phyloP scores from a whole-genome alignment of 2,329 filamentous ascomycete species.

The Orbilia quercus region DNA sequence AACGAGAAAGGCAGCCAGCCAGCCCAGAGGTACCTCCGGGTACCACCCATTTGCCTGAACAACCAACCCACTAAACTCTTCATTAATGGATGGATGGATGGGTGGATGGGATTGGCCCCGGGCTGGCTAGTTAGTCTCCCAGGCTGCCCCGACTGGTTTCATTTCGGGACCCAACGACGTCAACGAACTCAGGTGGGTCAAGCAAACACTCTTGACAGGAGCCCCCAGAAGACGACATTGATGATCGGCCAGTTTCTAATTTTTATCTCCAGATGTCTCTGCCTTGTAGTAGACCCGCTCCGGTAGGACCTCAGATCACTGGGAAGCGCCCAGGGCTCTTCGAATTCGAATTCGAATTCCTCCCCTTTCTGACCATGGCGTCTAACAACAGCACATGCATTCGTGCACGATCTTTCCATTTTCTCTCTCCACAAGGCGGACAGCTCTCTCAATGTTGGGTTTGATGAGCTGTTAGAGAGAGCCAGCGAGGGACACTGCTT shows the following conservation, averaged over 20 bases:
- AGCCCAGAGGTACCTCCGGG: constrained; percentile 49
- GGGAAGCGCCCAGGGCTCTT: constrained; percentile 47
- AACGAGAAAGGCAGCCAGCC: constrained; percentile 39
- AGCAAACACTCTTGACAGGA: constrained; percentile 49
- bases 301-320: not conserved
- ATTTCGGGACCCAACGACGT: constrained; percentile 56
- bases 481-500: constrained; percentile 4
- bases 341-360: too few species aligned
- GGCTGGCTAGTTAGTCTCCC: too few species aligned
- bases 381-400: constrained; percentile 36
- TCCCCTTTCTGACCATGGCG: constrained; percentile 26
- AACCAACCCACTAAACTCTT: constrained; percentile 6
- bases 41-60: constrained; percentile 53
- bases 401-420: constrained; percentile 9
- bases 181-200: constrained; percentile 48
- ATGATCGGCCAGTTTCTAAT: constrained; percentile 41
- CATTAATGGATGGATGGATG: too few species aligned
- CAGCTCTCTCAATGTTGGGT: constrained; percentile 27
- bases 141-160: constrained; percentile 54
- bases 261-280: constrained; percentile 33
- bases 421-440: constrained; percentile 18
- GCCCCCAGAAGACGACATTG: constrained; percentile 44
- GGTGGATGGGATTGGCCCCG: constrained; percentile 47
- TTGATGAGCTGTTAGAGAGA: not conserved
- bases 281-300: constrained; percentile 5